A percentile compares a stretch with the other conserved stretches of the same genome.
Conservation (phyloP, 257 asterid species). For the Solanum sejunctum region DNA sequence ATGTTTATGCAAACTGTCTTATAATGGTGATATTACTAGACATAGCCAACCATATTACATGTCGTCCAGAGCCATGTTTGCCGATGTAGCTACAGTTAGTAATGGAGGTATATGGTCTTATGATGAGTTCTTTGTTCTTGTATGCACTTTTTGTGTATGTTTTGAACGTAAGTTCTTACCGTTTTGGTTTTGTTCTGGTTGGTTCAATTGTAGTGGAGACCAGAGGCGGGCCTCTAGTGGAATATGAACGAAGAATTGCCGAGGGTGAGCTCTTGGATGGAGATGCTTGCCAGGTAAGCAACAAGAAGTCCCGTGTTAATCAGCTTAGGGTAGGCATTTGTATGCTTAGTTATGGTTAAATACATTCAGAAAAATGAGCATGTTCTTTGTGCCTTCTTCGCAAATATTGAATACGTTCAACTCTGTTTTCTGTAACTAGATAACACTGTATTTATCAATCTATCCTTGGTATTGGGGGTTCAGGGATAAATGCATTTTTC, state of each 20-base stretch:
- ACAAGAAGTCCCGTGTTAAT: neutral
- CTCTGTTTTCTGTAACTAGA: neutral
- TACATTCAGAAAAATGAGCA: neutral
- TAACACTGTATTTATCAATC: neutral
- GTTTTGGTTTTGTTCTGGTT: constrained; percentile 7
- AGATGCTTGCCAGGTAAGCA: constrained; percentile 70
- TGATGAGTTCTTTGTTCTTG: neutral
- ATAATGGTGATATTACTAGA: constrained; percentile 21
- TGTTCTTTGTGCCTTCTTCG: neutral
- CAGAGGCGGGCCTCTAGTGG: constrained; percentile 71
- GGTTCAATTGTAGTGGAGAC: constrained; percentile 25
- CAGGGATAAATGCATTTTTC: neutral
- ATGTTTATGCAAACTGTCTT: constrained; percentile 16
- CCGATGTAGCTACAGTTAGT: constrained; percentile 37
- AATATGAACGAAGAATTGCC: constrained; percentile 70
- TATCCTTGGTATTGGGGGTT: neutral
- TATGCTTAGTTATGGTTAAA: neutral
- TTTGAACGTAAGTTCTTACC: neutral
- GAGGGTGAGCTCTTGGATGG: constrained; percentile 84
- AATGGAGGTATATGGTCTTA: constrained; percentile 37
- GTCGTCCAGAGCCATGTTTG: constrained; percentile 31
- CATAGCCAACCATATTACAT: constrained; percentile 16
- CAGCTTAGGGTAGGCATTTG: neutral
- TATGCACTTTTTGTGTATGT: neutral
- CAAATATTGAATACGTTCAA: neutral